Conservation (phyloP, 139 green algal species). For the Chlorella sp. region DNA sequence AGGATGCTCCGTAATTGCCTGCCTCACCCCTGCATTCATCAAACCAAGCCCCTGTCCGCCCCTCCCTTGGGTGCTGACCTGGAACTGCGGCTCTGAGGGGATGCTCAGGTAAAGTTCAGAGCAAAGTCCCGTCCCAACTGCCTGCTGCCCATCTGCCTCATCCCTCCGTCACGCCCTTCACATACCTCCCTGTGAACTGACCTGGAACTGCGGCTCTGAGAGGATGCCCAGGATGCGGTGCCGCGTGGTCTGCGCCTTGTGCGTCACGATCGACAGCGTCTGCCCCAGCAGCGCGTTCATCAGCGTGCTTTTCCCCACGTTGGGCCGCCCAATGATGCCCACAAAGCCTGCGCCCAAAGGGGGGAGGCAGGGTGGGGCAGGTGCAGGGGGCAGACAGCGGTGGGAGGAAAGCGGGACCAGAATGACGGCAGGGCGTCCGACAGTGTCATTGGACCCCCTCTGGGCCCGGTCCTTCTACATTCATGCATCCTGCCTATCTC, state of each 20-base stretch:
- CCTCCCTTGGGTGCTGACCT: too few species aligned
- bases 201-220: conserved; percentile 60
- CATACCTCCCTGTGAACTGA: neutral
- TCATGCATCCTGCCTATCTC: neutral
- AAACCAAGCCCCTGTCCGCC: neutral
- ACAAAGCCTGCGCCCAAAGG: conserved; percentile 74
- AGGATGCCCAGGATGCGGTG: conserved; percentile 92
- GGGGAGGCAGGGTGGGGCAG: neutral
- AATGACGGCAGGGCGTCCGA: neutral
- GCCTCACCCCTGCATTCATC: too few species aligned
- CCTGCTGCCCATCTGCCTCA: too few species aligned
- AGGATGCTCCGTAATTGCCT: neutral
- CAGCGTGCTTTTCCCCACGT: conserved; percentile 94
- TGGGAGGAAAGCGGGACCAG: neutral
- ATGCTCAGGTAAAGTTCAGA: conserved; percentile 74
- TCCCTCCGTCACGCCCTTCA: too few species aligned
- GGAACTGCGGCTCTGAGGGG: conserved; percentile 39
- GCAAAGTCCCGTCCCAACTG: neutral
- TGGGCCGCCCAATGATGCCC: conserved; percentile 88
- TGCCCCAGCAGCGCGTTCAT: conserved; percentile 94
- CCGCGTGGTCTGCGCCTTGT: conserved; percentile 95
- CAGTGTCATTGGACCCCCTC: neutral
- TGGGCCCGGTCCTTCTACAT: neutral
- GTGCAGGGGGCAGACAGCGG: neutral
- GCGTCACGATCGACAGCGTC: conserved; percentile 94